A percentile compares a stretch with the other conserved stretches of the same genome.
Evolutionary conservation across 768 basidiomycete species (phyloP).

Genomic region (Cubamyces lactineus): DNA sequence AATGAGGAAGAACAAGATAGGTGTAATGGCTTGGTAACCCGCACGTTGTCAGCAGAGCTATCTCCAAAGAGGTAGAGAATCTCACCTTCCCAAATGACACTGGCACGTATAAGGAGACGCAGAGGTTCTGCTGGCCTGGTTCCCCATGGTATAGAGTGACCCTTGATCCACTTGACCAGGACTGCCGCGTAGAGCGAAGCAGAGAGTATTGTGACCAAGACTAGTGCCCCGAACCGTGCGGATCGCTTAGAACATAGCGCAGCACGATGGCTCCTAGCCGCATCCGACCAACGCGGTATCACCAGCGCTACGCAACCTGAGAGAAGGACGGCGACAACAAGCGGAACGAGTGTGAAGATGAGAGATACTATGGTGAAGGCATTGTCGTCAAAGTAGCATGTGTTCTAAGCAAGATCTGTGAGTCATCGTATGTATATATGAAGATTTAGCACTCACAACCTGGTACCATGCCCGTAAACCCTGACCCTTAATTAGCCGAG

Average conservation of each 20-base stretch:
- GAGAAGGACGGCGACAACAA: conserved; percentile 22
- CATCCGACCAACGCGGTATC: conserved; percentile 21
- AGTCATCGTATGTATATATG: background rate
- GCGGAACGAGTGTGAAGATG: conserved; percentile 23
- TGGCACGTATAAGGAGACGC: conserved; percentile 4
- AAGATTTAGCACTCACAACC: background rate
- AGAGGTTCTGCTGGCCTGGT: background rate
- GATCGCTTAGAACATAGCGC: conserved; percentile 17
- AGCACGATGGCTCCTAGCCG: conserved; percentile 10
- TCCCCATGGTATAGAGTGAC: background rate
- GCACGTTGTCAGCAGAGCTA: background rate
- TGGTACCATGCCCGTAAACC: conserved; percentile 1
- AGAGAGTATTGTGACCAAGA: conserved; percentile 25
- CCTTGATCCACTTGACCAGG: conserved; percentile 24
- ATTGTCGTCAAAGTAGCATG: conserved; percentile 24
- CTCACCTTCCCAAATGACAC: conserved; percentile 31
- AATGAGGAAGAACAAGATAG: conserved; percentile 27
- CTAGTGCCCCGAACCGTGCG: conserved; percentile 25
- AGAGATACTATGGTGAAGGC: conserved; percentile 24
- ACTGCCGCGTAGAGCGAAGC: conserved; percentile 25
- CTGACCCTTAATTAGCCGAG: conserved; percentile 1
- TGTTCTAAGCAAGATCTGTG: conserved; percentile 9
- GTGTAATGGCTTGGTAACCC: conserved; percentile 16
- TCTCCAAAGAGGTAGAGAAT: background rate
- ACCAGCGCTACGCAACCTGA: conserved; percentile 15